Base-by-base conservation (phyloP, 257 asterid genomes). In the Euphrasia confusa region DNA sequence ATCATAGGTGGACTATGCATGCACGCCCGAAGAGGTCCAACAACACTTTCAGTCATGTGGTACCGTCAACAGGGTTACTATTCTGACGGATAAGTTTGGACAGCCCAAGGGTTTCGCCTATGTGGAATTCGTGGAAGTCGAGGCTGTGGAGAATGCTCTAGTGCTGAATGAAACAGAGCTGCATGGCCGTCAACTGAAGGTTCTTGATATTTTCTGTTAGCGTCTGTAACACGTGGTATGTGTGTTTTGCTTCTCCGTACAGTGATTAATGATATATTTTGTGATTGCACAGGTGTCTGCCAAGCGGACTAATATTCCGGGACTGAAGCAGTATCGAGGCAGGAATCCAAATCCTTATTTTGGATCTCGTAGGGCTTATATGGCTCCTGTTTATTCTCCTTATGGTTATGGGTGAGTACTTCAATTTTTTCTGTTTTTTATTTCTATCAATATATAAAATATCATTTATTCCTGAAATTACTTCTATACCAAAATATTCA, bases 271-370 rank as follows among this genome's bases (percentile, higher is more conserved):
- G 10, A 14, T 18, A 11, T 37, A 37, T 37, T 37, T 37, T 37
- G 2, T 37, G 42, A 37, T 37, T 37, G 42, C 11, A 14, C 77
- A 84, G 92, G 86, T 84, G 17, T 73, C 80, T 30, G 83, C 78
- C 47, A 81, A 81, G 73, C 75, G 85, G 63, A 84, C 91, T 24
- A 84, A 84, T 64, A 50, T 83, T 66, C 90, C 87, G 33, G 87
- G 90, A 47, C 63, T 81, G 87, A 83, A 61, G 68, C 90, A 72
- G 58, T 67, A 54, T 32, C 76, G 85, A 11, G 81, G 79, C 56
- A 79, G 90, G 74, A 79, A 80, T 8, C 66, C 75, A 26, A 72
- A 69, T 13, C 50, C 50, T 10, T 44, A 44, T 44, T 44, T 44
- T 11, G 50, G 50, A 13, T 2, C 50, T 11, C 5, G 17, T 11